Percentiles rank a stretch among this genome's conserved stretches.
Evolutionary conservation across 2,329 filamentous ascomycete species (phyloP).

Genomic region (Harringtonia aguacate): DNA sequence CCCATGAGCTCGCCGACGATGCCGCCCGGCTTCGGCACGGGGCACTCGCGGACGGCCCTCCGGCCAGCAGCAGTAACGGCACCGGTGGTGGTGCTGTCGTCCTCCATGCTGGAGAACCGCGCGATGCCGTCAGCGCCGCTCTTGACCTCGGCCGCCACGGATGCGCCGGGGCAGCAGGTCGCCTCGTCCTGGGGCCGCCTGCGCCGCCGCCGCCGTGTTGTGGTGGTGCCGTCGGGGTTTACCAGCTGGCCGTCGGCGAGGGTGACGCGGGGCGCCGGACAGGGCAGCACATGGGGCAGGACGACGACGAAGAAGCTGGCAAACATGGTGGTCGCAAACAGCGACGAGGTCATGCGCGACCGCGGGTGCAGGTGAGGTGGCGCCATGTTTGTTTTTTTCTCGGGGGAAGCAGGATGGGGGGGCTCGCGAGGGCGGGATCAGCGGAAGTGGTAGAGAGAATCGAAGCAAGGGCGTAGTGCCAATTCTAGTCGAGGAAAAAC

Average conservation of each 20-base stretch:
- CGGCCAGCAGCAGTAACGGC: slow-evolving; percentile 22
- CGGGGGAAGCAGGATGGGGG: background rate
- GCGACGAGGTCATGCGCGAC: slow-evolving; percentile 83
- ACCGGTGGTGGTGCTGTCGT: slow-evolving; percentile 28
- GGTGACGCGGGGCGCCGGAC: slow-evolving; percentile 67
- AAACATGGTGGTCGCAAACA: slow-evolving; percentile 87
- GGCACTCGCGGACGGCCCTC: slow-evolving; percentile 60
- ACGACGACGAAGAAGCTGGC: slow-evolving; percentile 88
- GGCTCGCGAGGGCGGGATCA: too few relatives aligned
- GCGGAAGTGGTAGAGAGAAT: too few relatives aligned
- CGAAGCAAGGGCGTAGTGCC: too few relatives aligned
- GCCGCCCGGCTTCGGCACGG: slow-evolving; percentile 81
- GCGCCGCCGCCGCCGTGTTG: slow-evolving; percentile 24
- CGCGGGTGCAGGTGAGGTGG: slow-evolving; percentile 86
- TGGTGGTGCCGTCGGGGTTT: slow-evolving; percentile 29
- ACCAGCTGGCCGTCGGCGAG: slow-evolving; percentile 58
- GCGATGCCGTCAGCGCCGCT: slow-evolving; percentile 32
- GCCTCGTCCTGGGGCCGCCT: slow-evolving; percentile 11
- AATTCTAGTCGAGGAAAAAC: too few relatives aligned
- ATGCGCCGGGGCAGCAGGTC: background rate
- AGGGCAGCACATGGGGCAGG: slow-evolving; percentile 82
- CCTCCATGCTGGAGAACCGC: slow-evolving; percentile 29
- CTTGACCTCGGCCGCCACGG: slow-evolving; percentile 24
- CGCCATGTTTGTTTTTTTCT: slow-evolving; percentile 45
- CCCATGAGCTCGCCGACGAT: slow-evolving; percentile 42